These are phyloP conservation scores for Claviceps maximensis DNA, from an alignment of 2,329 filamentous ascomycete species.

Conservation along the genomic window DNA sequence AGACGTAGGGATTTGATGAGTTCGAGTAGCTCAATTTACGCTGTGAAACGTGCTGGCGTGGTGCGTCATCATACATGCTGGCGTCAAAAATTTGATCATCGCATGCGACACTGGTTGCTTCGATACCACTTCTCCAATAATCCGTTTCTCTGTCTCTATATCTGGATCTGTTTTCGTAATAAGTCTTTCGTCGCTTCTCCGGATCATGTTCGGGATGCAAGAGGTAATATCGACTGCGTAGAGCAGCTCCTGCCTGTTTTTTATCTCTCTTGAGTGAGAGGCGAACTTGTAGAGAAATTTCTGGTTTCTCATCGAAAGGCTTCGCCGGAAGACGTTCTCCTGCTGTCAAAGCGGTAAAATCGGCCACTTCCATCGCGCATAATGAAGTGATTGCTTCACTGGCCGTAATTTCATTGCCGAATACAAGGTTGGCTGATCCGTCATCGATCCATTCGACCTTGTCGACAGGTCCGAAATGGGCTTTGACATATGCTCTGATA, in stretches of 20 bases:
- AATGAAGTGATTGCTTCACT: constrained; percentile 42
- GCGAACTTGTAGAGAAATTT: constrained; percentile 57
- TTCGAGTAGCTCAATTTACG: constrained; percentile 16
- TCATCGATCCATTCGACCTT: constrained; percentile 93
- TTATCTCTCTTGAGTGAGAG: constrained; percentile 62
- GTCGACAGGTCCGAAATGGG: constrained; percentile 49
- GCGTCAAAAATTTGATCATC: constrained; percentile 51
- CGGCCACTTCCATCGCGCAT: constrained; percentile 35
- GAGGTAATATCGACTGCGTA: constrained; percentile 81
- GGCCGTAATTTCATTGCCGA: constrained; percentile 40
- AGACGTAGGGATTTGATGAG: constrained; percentile 15
- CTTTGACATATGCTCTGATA: constrained; percentile 59
- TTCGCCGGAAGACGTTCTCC: constrained; percentile 60
- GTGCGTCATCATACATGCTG: constrained; percentile 69
- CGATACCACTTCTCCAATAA: constrained; percentile 17
- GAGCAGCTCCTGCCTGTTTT: constrained; percentile 66
- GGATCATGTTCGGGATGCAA: constrained; percentile 83
- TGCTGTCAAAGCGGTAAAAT: constrained; percentile 40
- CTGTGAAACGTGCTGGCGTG: constrained; percentile 17
- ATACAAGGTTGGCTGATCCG: constrained; percentile 75
- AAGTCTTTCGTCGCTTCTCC: constrained; percentile 51
- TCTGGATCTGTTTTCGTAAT: constrained; percentile 42
- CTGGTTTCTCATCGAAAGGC: constrained; percentile 51
- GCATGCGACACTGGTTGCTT: constrained; percentile 26
- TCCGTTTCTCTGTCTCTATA: constrained; percentile 46